These are phyloP conservation scores for Balansia obtecta DNA, from an alignment of 2,329 filamentous ascomycete species.

Conservation along the genomic window DNA sequence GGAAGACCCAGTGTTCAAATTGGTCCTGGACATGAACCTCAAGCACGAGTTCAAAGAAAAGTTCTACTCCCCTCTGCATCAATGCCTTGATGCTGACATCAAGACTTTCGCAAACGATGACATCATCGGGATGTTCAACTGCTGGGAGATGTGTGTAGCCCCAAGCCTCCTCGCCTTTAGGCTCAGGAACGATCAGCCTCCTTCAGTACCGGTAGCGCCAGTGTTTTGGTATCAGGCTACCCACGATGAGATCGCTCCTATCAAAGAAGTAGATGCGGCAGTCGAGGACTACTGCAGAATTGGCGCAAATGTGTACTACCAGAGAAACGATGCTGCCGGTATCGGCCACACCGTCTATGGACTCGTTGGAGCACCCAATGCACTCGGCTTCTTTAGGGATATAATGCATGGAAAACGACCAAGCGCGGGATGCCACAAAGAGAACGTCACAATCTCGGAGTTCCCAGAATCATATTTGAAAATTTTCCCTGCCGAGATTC, in stretches of 20 bases:
- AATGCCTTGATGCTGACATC: not conserved
- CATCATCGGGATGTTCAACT: not conserved
- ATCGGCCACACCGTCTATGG: not conserved
- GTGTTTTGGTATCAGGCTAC: not conserved
- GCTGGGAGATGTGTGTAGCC: not conserved
- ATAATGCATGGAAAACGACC: not conserved
- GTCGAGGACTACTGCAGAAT: not conserved
- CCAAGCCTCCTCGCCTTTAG: not conserved
- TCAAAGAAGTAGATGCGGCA: not conserved
- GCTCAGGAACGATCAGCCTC: not conserved
- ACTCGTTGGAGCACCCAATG: not conserved
- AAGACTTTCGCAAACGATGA: not conserved
- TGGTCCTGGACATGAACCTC: not conserved
- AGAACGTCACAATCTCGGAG: not conserved
- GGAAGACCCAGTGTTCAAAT: not conserved
- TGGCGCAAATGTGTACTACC: not conserved
- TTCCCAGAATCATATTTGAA: not conserved
- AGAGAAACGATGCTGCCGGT: not conserved
- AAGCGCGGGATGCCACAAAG: not conserved
- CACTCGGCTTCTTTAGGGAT: not conserved
- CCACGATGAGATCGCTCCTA: not conserved
- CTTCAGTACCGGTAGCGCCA: not conserved
- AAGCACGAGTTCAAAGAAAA: not conserved
- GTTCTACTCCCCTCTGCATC: not conserved
- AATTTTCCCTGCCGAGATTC: not conserved